phyloP scores from a whole-genome alignment of 495 filamentous ascomycete genomes.

The Penicillium psychrofluorescens region DNA sequence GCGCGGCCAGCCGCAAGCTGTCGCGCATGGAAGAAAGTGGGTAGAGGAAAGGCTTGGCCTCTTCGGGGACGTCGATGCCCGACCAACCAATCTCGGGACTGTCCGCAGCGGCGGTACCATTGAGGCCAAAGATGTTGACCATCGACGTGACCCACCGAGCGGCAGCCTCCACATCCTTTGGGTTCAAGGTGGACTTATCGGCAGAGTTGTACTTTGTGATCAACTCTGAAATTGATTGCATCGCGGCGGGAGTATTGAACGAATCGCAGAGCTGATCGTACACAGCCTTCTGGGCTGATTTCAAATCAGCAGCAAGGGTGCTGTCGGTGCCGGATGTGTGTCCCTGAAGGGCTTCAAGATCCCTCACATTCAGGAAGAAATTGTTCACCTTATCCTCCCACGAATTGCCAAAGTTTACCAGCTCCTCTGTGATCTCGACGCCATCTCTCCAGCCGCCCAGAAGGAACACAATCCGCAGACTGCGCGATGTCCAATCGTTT shows the following conservation, averaged over 20 bases:
- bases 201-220: constrained; percentile 64
- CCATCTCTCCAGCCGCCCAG: constrained; percentile 85
- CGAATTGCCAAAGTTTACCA: constrained; percentile 59
- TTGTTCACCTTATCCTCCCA: constrained; percentile 86
- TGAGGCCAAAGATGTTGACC: constrained; percentile 78
- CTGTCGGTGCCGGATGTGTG: constrained; percentile 21
- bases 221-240: constrained; percentile 66
- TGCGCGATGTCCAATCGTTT: constrained; percentile 73
- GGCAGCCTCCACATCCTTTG: constrained; percentile 49
- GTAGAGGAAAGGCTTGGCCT: constrained; percentile 57
- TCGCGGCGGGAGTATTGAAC: constrained; percentile 75
- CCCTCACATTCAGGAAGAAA: constrained; percentile 75
- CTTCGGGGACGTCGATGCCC: constrained; percentile 56
- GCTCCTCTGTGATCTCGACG: constrained; percentile 80
- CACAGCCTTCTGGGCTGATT: constrained; percentile 56
- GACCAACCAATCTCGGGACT: constrained; percentile 73
- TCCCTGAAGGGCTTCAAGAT: constrained; percentile 32
- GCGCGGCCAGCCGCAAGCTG: constrained; percentile 53
- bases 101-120: constrained; percentile 49
- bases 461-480: constrained; percentile 80
- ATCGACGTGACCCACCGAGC: constrained; percentile 80
- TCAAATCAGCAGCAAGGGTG: constrained; percentile 38
- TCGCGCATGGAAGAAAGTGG: constrained; percentile 62
- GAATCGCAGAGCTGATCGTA: constrained; percentile 71
- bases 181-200: constrained; percentile 51